Percentiles rank a stretch among this genome's conserved stretches.
Evolutionary conservation across 2,329 filamentous ascomycete genomes (phyloP).

Genomic region (Trichocomaceae sp.): DNA sequence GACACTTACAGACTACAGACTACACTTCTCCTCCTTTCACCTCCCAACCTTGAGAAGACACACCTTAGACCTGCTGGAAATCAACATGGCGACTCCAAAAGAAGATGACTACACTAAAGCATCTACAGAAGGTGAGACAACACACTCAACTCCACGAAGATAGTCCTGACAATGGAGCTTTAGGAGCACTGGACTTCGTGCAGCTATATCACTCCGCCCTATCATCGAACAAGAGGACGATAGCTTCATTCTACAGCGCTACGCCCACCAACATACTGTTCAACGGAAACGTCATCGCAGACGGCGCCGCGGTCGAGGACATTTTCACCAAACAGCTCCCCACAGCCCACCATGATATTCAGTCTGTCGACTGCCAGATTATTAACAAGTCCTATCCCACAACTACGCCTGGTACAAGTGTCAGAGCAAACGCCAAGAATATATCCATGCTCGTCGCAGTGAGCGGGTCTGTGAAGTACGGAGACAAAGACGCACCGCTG

Average conservation of each 20-base stretch:
- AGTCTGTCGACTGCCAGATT: conserved; percentile 70
- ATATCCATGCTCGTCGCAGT: conserved; percentile 68
- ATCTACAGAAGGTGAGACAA: conserved; percentile 34
- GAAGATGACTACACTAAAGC: conserved; percentile 36
- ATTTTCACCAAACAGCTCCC: conserved; percentile 63
- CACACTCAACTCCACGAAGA: neutral
- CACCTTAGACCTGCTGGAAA: neutral
- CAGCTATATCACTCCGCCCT: conserved; percentile 71
- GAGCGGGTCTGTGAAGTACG: conserved; percentile 65
- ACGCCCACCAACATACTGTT: conserved; percentile 63
- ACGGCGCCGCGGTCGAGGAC: conserved; percentile 59
- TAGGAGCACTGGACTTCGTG: conserved; percentile 66
- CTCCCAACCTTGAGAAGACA: neutral
- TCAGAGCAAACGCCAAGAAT: conserved; percentile 47
- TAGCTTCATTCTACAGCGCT: conserved; percentile 64
- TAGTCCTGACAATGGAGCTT: neutral
- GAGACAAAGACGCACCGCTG: conserved; percentile 56
- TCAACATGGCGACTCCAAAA: conserved; percentile 22
- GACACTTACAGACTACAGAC: neutral
- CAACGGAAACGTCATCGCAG: conserved; percentile 64
- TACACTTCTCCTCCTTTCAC: neutral
- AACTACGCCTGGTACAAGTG: conserved; percentile 37
- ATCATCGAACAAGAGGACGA: conserved; percentile 50
- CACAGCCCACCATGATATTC: conserved; percentile 61
- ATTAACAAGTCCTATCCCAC: conserved; percentile 63